Base-by-base conservation (phyloP, 345 rosid genomes). In the Raphanus sativus region DNA sequence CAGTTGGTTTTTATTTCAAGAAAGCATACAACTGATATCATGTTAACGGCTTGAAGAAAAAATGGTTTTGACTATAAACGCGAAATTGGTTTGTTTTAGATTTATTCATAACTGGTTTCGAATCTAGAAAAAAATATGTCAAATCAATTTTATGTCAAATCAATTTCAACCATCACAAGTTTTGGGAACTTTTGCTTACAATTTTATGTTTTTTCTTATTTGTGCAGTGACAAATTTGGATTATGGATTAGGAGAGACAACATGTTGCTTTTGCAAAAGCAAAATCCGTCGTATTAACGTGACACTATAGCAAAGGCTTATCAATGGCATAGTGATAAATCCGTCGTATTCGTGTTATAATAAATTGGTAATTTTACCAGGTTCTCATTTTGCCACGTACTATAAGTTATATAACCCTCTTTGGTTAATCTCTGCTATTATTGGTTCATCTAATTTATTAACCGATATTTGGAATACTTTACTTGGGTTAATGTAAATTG, bases 191-290 rank as follows among this genome's bases (percentile, higher is more conserved):
- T 42, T 42, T 42, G 50, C 50, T 42, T 10, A 48, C n/a, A 12
- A 12, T 73, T 73, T 2, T 2, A 29, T 11, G 77, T 73, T 52
- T 33, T 62, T 50, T 21, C 69, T 73, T 48, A 60, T 45, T 32
- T 71, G 75, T 42, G 32, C 60, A 62, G 8, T 32, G 34, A 24
- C 32, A 8, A 50, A 50, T 33, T 63, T 64, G 62, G 70, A 73
- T 30, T 54, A 62, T 10, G 25, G 64, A 50, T 64, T 12, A 30
- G 33, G 33, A 30, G 28, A 36, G 64, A 64, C 70, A 63, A 24
- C 70, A n/a, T 12, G n/a, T 33, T 50, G 25, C 16, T 64, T 73
- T 64, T 32, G 38, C 77, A 66, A 74, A 52, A 74, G 70, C 36
- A 15, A 34, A 5, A 33, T 40, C 62, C 26, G 62, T 73, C 54